Percentiles rank a stretch among this genome's conserved stretches.
phyloP scores from a whole-genome alignment of 1,139 yeast genomes.

The Tardiomyces depauwii region DNA sequence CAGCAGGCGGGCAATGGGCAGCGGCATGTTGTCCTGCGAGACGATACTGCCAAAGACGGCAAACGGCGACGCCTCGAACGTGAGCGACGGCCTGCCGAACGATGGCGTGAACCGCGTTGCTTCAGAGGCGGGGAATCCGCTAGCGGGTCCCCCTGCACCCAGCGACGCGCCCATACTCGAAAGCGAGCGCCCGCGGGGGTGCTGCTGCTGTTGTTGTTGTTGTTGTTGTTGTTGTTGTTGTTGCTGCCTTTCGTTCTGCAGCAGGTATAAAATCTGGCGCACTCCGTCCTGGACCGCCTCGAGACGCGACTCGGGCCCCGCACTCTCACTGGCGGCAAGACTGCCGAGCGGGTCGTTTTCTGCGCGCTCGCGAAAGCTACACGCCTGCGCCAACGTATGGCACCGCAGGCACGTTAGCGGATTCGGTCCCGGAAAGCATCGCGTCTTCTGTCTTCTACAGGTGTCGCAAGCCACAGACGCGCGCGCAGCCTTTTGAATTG shows the following conservation, averaged over 20 bases:
- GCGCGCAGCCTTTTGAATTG: slow-evolving; percentile 29
- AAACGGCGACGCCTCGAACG: slow-evolving; percentile 41
- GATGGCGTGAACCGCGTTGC: slow-evolving; percentile 11
- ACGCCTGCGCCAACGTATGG: slow-evolving; percentile 35
- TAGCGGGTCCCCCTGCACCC: background rate
- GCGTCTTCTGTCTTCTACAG: slow-evolving; percentile 52
- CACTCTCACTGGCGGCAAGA: slow-evolving; percentile 11
- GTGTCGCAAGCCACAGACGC: slow-evolving; percentile 47
- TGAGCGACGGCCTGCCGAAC: slow-evolving; percentile 33
- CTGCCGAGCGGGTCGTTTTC: slow-evolving; percentile 7
- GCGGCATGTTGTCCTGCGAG: slow-evolving; percentile 27
- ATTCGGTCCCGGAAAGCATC: slow-evolving; percentile 43
- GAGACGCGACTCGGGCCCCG: slow-evolving; percentile 9
- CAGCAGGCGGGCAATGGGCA: slow-evolving; percentile 34
- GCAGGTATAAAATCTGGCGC: slow-evolving; percentile 15
- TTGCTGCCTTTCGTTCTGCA: slow-evolving; percentile 4
- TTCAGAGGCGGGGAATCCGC: background rate
- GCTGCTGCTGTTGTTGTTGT: slow-evolving; percentile 1
- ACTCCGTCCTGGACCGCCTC: slow-evolving; percentile 14
- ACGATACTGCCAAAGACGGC: slow-evolving; percentile 33
- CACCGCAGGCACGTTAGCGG: slow-evolving; percentile 46
- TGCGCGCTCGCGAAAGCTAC: slow-evolving; percentile 34
- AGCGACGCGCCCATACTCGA: background rate
- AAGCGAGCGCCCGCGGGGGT: background rate
- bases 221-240: background rate